phyloP scores from a whole-genome alignment of 169 alveolate genomes.

The Perkinsus marinus region DNA sequence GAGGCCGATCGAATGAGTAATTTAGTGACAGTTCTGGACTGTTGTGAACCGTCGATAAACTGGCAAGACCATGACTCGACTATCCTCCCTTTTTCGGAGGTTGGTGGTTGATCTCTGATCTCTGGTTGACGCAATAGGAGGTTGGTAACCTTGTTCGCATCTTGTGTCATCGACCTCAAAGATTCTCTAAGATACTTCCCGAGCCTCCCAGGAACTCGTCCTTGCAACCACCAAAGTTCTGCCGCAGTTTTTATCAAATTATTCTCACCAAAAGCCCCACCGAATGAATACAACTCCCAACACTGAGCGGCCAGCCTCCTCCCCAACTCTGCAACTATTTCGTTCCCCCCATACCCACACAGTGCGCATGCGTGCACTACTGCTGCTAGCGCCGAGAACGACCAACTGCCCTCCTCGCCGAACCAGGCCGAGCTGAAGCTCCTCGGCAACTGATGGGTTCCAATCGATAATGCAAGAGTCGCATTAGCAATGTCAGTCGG shows the following conservation, averaged over 20 bases:
- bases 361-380: not conserved
- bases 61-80: not conserved
- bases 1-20: not conserved
- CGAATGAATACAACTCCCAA: not conserved
- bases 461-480: not conserved
- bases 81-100: not conserved
- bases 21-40: not conserved
- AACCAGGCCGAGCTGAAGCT: not conserved
- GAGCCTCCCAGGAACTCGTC: not conserved
- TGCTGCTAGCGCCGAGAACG: not conserved
- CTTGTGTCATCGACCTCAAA: not conserved
- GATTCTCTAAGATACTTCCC: not conserved
- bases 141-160: not conserved
- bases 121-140: not conserved
- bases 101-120: not conserved
- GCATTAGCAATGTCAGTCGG: not conserved
- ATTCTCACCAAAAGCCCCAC: not conserved
- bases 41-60: not conserved
- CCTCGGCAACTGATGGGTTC: not conserved
- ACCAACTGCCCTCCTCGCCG: not conserved
- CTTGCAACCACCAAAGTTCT: not conserved
- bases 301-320: not conserved
- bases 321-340: not conserved
- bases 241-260: not conserved
- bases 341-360: not conserved